Conservation (phyloP, 345 rosid species). For the Gossypioides kirkii region DNA sequence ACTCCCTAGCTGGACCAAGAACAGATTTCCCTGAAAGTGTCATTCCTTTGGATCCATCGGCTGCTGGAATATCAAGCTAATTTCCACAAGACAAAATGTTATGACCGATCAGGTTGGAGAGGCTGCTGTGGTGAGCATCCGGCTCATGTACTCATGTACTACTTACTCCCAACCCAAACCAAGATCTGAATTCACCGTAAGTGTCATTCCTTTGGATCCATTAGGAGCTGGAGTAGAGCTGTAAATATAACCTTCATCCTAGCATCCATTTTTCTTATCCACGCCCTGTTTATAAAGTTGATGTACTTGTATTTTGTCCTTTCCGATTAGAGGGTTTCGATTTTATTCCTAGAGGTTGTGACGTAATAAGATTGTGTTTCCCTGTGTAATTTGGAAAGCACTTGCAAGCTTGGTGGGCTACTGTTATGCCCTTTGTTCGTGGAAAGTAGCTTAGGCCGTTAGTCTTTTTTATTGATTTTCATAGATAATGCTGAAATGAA, state of each 20-base stretch:
- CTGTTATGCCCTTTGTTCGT: neutral
- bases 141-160: conserved; percentile 77
- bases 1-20: conserved; percentile 90
- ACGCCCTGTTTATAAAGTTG: conserved; percentile 21
- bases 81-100: conserved; percentile 43
- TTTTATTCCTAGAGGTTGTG: conserved; percentile 13
- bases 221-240: conserved; percentile 23
- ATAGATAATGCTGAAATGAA: neutral
- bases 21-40: conserved; percentile 76
- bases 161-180: conserved; percentile 77
- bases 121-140: conserved; percentile 44
- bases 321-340: conserved; percentile 18
- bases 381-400: conserved; percentile 28
- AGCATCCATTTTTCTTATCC: conserved; percentile 7
- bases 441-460: neutral
- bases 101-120: conserved; percentile 18
- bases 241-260: conserved; percentile 27
- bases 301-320: neutral
- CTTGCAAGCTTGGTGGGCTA: conserved; percentile 11
- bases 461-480: neutral
- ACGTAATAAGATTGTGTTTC: conserved; percentile 27
- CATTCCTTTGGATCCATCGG: conserved; percentile 24
- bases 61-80: conserved; percentile 68
- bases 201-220: conserved; percentile 39
- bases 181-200: conserved; percentile 74